These are phyloP conservation scores for Hyaloscypha bicolor DNA, from an alignment of 495 filamentous ascomycete species.

Conservation along the genomic window DNA sequence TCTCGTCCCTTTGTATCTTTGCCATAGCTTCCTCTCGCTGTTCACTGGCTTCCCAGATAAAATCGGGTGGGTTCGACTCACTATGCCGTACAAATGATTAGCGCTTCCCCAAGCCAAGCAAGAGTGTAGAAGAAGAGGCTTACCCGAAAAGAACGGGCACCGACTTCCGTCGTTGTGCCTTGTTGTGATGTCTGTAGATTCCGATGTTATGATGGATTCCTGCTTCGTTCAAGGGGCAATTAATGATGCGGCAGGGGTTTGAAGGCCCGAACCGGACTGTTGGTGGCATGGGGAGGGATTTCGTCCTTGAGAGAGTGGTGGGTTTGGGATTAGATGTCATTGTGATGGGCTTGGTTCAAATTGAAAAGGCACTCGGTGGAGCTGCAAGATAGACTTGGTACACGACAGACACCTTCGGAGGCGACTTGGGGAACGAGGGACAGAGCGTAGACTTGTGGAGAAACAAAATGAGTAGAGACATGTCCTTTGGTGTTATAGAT, in stretches of 20 bases:
- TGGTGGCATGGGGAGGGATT: not conserved
- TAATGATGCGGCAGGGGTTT: not conserved
- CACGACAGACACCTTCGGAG: too few species aligned
- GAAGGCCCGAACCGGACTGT: not conserved
- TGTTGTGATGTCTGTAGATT: not conserved
- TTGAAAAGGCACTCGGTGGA: not conserved
- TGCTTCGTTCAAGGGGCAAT: not conserved
- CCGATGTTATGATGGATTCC: not conserved
- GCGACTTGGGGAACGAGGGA: too few species aligned
- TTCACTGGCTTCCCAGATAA: conserved; percentile 5
- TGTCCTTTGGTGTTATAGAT: not conserved
- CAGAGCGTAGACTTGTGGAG: too few species aligned
- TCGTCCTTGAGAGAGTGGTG: not conserved
- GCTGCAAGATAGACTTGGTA: too few species aligned
- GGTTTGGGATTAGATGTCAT: not conserved
- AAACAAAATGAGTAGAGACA: not conserved
- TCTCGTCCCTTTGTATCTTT: not conserved
- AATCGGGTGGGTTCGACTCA: conserved; percentile 8
- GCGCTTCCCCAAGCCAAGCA: not conserved
- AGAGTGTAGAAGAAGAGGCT: not conserved
- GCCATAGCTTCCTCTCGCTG: conserved; percentile 7
- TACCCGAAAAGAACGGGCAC: not conserved
- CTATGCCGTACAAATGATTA: not conserved
- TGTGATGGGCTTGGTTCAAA: not conserved
- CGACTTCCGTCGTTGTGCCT: not conserved